These are phyloP conservation scores for Solanum virginianum DNA, from an alignment of 257 asterid species.

Conservation along the genomic window DNA sequence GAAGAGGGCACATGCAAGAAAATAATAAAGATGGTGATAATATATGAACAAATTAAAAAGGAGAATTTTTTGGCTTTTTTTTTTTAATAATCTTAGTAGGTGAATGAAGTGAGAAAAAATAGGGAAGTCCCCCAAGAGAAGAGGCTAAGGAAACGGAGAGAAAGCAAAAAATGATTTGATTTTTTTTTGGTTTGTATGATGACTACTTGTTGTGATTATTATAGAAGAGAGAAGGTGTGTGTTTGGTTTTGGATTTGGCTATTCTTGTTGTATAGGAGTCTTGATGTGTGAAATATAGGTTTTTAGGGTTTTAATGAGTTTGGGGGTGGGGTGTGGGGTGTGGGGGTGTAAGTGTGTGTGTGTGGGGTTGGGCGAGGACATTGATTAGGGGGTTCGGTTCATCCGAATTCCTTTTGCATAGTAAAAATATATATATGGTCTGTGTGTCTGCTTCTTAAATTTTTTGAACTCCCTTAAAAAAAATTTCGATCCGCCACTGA, in stretches of 20 bases:
- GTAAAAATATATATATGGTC: no score
- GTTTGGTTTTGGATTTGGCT: not conserved
- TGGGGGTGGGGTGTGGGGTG: not conserved
- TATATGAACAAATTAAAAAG: not conserved
- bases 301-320: not conserved
- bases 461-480: no score
- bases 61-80: not conserved
- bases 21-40: not conserved
- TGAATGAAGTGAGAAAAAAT: not conserved
- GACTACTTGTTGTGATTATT: not conserved
- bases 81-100: not conserved
- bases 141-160: conserved; percentile 6
- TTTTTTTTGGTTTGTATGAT: not conserved
- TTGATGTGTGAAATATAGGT: not conserved
- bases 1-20: not conserved
- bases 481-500: no score
- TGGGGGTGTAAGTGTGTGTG: not conserved
- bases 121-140: conserved; percentile 3
- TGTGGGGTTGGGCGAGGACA: not conserved
- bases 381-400: no score
- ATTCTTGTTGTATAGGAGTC: not conserved
- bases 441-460: no score
- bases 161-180: not conserved
- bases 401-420: no score
- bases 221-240: not conserved